Evolutionary conservation across 1,284 basidiomycete genomes (phyloP).

Genomic region (Apiotrichum sp.): DNA sequence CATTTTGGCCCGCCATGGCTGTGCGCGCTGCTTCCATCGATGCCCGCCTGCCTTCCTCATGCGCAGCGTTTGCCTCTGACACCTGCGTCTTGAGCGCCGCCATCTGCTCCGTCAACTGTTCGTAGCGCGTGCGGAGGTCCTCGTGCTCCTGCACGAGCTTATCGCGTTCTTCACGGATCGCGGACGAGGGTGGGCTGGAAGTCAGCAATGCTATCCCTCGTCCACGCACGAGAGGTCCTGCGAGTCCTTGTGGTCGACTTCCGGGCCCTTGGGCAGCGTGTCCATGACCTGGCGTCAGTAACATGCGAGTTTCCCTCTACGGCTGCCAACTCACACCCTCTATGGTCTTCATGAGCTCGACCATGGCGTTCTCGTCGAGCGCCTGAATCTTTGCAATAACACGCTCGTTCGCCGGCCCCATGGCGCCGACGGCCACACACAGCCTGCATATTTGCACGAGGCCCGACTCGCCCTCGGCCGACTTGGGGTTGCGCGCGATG

Average conservation of each 20-base stretch:
- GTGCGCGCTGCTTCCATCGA: constrained; percentile 6
- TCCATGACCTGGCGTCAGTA: constrained; percentile 25
- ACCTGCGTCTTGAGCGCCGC: constrained; percentile 29
- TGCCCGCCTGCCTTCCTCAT: constrained; percentile 9
- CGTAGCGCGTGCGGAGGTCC: constrained; percentile 31
- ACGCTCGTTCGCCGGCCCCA: constrained; percentile 41
- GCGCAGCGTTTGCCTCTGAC: constrained; percentile 8
- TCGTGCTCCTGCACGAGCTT: constrained; percentile 38
- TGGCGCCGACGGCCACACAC: constrained; percentile 35
- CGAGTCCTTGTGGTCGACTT: constrained; percentile 4
- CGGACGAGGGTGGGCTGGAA: constrained; percentile 12
- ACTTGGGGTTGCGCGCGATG: constrained; percentile 32
- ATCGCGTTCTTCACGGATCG: constrained; percentile 32
- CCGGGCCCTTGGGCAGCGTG: constrained; percentile 25
- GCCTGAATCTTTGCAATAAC: constrained; percentile 42
- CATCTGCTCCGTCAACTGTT: constrained; percentile 39
- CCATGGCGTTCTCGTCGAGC: constrained; percentile 38
- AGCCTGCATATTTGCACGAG: constrained; percentile 35
- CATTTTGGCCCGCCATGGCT: constrained; percentile 34
- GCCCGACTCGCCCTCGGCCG: constrained; percentile 25
- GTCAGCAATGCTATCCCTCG: background rate
- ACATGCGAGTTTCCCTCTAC: background rate
- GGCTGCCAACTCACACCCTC: constrained; percentile 31
- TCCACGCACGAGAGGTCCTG: constrained; percentile 7
- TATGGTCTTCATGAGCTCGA: constrained; percentile 43